Conservation (phyloP, 2,329 filamentous ascomycete species). For the Exserohilum rostratum region DNA sequence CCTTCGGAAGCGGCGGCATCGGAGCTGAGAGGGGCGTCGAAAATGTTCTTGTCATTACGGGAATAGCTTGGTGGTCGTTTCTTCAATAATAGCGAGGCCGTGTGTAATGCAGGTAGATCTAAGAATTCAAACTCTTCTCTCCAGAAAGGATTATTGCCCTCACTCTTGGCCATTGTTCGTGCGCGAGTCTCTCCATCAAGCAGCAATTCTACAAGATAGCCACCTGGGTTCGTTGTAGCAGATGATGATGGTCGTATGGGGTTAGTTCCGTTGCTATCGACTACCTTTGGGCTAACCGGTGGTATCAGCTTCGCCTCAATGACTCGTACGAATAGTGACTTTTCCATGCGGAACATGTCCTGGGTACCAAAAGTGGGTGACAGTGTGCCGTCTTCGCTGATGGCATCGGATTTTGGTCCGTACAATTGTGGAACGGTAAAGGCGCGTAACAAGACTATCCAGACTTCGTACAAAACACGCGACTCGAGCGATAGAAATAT, state of each 20-base stretch:
- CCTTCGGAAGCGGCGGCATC: conserved; percentile 47
- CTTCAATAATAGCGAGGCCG: conserved; percentile 74
- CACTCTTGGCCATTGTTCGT: conserved; percentile 73
- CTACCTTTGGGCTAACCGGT: conserved; percentile 46
- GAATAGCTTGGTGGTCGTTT: conserved; percentile 56
- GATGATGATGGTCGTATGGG: conserved; percentile 41
- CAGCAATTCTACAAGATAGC: conserved; percentile 80
- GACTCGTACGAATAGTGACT: conserved; percentile 64
- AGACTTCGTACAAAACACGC: conserved; percentile 91
- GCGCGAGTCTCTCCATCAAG: conserved; percentile 80
- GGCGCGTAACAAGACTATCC: conserved; percentile 89
- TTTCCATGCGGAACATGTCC: conserved; percentile 72
- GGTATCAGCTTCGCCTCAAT: conserved; percentile 65
- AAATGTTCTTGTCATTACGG: conserved; percentile 43
- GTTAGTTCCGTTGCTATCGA: conserved; percentile 32
- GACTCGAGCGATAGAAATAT: conserved; percentile 88
- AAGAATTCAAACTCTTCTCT: conserved; percentile 79
- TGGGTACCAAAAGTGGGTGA: conserved; percentile 51
- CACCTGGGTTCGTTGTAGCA: conserved; percentile 55
- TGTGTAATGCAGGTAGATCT: conserved; percentile 74
- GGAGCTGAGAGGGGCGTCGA: conserved; percentile 41
- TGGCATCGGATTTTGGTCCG: conserved; percentile 61
- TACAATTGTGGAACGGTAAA: conserved; percentile 94
- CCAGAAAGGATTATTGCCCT: conserved; percentile 80
- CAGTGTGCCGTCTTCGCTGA: conserved; percentile 48